Base-by-base conservation (phyloP, 768 basidiomycete species). In the Paxillus ammoniavirescens region DNA sequence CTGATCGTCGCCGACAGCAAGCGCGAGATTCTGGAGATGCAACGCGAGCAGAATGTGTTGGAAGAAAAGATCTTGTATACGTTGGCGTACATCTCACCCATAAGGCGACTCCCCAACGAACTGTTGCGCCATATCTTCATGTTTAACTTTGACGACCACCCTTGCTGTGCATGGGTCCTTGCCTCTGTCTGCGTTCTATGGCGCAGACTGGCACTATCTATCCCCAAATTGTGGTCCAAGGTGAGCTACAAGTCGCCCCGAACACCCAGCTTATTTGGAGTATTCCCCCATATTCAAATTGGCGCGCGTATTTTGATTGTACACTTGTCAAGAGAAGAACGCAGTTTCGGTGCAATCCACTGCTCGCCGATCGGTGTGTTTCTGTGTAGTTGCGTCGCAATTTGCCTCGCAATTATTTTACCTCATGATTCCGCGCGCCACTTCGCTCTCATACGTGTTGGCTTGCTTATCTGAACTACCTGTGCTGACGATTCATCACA, bases 221-320 rank as follows among this genome's bases (percentile, higher is more conserved):
- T 87, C 68, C 89, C 89, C 5, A 76, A 61, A 40, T 68, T 91
- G 41, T 91, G 89, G 89, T 87, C 87, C 45, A 90, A 87, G 77
- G 88, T 89, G 61, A 71, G 78, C 75, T 4, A 18, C 55, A 17
- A 40, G 52, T 56, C 36, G 45, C 36, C 40, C 50, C 33, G 33
- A 15, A 1, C 15, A 5, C 21, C 35, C 47, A 40, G 44, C 36
- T 30, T 33, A 43, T 28, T 43, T 38, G 45, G 18, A 14, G 43
- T 49, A 42, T 58, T 21, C 42, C 42, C 13, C 41, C 23, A 5
- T 41, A 13, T 51, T 10, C 41, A 13, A 37, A 35, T 65, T 58
- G 68, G 56, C 60, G 63, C 65, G 36, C 37, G 38, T 45, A 33
- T 41, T 14, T 37, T 37, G 33, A 52, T 47, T 12, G 9, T 21